Evolutionary conservation across 805 yeast species (phyloP), one percentile per base, ranked within the genome.

Genomic region (Cyberlindnera euphorbiiphila): DNA sequence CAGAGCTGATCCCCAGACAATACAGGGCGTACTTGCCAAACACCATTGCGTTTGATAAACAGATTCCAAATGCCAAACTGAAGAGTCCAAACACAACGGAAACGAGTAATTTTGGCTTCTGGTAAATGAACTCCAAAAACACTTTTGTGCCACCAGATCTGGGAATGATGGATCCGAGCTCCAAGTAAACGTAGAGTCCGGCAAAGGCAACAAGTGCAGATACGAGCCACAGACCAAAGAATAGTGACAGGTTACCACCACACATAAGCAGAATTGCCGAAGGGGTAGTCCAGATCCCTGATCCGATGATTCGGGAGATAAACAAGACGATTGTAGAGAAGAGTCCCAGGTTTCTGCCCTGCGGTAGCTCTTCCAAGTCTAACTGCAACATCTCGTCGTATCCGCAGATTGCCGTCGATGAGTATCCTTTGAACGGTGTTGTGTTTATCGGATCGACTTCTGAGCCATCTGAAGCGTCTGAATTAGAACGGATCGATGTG

Each of bases 221-320:
- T 9, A 78, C 52, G 3, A 68, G 21, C 93, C 93, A 84, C 1
- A 83, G 72, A 0, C 64, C 41, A 32, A 81, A 71, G 54, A 81
- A 84, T 23, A 81, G 50, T 15, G 68, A 59, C 2, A 80, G 75
- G 9, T 83, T 79, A 11, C 85, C 80, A 18, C 89, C 89, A 49
- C 77, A 74, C 46, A 80, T 82, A 13, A 43, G 70, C 50, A 74
- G 80, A 21, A 83, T 74, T 18, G 80, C 73, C 14, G 84, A 72
- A 0, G 89, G 81, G 1, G 80, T 74, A 7, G 88, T 81, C 62
- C 83, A 80, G 8, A 84, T 82, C 0, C 93, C 93, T 0, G 88
- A 79, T 0, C 94, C 93, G 10, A 84, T 64, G 28, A 84, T 83
- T 42, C 89, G 63, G 12, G 85, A 76, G 6, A 84, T 68, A 49